A percentile compares a stretch with the other conserved stretches of the same genome.
phyloP scores from a whole-genome alignment of 2,329 filamentous ascomycete genomes.

The Colletotrichum tropicale region DNA sequence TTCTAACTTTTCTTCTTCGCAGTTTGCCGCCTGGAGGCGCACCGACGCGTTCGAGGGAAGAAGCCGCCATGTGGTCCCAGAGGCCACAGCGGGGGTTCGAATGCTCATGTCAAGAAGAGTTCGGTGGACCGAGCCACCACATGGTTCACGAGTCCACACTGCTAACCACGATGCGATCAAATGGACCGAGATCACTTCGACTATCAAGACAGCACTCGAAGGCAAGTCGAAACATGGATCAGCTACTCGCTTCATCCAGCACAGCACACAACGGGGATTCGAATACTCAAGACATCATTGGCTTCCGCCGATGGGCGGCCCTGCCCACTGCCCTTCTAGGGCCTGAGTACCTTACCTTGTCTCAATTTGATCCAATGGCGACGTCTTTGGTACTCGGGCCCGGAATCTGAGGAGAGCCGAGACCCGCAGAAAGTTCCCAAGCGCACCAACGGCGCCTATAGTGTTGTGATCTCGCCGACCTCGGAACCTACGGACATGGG shows the following conservation, averaged over 20 bases:
- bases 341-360: background rate
- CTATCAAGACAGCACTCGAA: background rate
- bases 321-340: rapidly evolving
- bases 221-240: background rate
- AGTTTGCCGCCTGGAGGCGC: too few relatives aligned
- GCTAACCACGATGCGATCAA: background rate
- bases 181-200: background rate
- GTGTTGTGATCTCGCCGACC: background rate
- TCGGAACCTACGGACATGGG: background rate
- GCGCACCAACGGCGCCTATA: background rate
- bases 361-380: background rate
- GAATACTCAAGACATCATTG: background rate
- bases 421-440: background rate
- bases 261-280: background rate
- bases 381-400: background rate
- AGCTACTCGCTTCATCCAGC: background rate
- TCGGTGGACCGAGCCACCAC: background rate
- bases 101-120: too few relatives aligned
- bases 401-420: rapidly evolving
- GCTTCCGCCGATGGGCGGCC: rapidly evolving
- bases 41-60: rapidly evolving
- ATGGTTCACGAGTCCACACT: background rate
- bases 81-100: too few relatives aligned
- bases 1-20: too few relatives aligned
- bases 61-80: background rate